Percentiles rank a stretch among this genome's conserved stretches.
Conservation (phyloP, 1,284 basidiomycete genomes). For the Ganoderma leucocontextum region DNA sequence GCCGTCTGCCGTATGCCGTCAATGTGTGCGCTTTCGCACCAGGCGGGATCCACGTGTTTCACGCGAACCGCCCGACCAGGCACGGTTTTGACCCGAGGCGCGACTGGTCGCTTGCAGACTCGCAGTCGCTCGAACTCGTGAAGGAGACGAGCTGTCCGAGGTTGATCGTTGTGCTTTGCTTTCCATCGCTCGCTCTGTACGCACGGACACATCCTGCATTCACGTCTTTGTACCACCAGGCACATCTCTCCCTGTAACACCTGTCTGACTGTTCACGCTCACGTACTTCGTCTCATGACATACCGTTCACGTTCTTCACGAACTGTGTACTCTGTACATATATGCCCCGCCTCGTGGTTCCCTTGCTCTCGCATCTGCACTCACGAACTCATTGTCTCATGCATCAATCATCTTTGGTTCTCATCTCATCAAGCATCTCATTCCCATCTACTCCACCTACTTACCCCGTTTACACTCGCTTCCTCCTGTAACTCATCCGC, state of each 20-base stretch:
- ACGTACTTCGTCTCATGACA: background rate
- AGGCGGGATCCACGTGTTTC: background rate
- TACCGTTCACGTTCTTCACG: slow-evolving; percentile 19
- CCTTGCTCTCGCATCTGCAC: slow-evolving; percentile 7
- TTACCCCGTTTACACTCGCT: background rate
- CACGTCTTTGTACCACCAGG: slow-evolving; percentile 25
- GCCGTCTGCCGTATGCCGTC: background rate
- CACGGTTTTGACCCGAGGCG: background rate
- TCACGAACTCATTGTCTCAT: slow-evolving; percentile 8
- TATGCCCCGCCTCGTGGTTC: background rate
- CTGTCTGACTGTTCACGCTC: slow-evolving; percentile 15
- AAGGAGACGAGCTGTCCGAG: background rate
- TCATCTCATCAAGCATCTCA: too few species aligned
- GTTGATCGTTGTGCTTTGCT: slow-evolving; percentile 13
- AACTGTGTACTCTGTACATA: slow-evolving; percentile 1
- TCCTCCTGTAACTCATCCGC: slow-evolving; percentile 6
- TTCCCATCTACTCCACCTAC: too few species aligned
- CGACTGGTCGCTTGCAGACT: background rate
- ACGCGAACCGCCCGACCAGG: background rate
- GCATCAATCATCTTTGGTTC: background rate
- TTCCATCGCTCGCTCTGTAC: slow-evolving; percentile 24
- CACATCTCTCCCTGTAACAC: slow-evolving; percentile 12
- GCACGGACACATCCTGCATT: slow-evolving; percentile 11
- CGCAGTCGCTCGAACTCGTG: background rate
- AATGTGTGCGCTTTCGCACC: background rate